phyloP scores from a whole-genome alignment of 2,329 filamentous ascomycete genomes.

The Scolecobasidium constrictum region DNA sequence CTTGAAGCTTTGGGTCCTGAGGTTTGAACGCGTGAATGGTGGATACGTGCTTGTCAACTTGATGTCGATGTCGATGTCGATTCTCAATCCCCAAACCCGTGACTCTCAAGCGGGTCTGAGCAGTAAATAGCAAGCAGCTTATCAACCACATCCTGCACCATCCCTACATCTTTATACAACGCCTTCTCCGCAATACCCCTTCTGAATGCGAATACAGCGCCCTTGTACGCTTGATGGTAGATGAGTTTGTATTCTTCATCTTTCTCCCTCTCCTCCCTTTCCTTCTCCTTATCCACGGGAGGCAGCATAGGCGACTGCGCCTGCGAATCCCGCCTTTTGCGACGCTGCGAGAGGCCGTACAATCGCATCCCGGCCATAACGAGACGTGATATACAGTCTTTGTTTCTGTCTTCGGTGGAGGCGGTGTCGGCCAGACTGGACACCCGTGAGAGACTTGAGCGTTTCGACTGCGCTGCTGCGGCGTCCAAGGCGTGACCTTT shows the following conservation, averaged over 20 bases:
- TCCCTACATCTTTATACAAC: constrained; percentile 29
- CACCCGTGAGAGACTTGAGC: constrained; percentile 22
- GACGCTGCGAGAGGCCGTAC: constrained; percentile 35
- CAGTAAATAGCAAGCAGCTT: constrained; percentile 35
- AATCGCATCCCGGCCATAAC: constrained; percentile 44
- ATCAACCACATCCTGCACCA: constrained; percentile 37
- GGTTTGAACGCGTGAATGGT: no score
- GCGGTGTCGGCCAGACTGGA: constrained; percentile 21
- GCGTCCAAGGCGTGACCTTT: constrained; percentile 17
- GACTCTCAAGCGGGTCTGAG: no score
- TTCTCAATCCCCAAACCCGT: no score
- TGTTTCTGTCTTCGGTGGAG: constrained; percentile 32
- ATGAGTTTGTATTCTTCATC: constrained; percentile 42
- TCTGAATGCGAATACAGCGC: constrained; percentile 36
- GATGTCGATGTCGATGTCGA: no score
- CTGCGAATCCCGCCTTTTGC: no score
- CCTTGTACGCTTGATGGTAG: constrained; percentile 41
- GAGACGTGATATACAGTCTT: constrained; percentile 37
- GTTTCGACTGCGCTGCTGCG: constrained; percentile 19
- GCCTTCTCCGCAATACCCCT: constrained; percentile 22
- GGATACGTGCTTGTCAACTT: no score
- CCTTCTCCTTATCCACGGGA: constrained; percentile 11
- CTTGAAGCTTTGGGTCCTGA: no score
- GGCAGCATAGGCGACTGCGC: no score
- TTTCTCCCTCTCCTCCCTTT: constrained; percentile 22